Percentiles rank a stretch among this genome's conserved stretches.
Evolutionary conservation across 306 rosid species (phyloP).

Genomic region (Ochetophila trinervis): DNA sequence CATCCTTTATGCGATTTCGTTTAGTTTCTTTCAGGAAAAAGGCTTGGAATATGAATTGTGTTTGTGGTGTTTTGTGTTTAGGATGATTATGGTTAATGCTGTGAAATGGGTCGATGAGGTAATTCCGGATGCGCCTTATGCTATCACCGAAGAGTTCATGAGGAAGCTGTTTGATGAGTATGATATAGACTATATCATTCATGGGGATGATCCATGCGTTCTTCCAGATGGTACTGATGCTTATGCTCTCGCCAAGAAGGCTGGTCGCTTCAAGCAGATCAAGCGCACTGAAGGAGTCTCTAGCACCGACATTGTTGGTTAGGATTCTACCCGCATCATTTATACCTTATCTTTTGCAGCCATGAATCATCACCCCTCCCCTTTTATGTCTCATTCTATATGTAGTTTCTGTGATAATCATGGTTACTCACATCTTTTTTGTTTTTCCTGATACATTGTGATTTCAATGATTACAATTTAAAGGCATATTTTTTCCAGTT

Average conservation of each 20-base stretch:
- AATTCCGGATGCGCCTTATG: slow-evolving; percentile 59
- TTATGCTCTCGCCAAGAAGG: slow-evolving; percentile 66
- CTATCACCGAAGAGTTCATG: slow-evolving; percentile 62
- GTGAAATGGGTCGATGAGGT: slow-evolving; percentile 67
- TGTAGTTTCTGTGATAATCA: neutral
- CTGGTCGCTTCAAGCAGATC: slow-evolving; percentile 63
- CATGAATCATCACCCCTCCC: neutral
- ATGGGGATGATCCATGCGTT: slow-evolving; percentile 62
- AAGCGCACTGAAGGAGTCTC: slow-evolving; percentile 66
- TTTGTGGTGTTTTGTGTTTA: neutral
- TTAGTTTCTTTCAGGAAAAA: neutral
- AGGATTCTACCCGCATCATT: slow-evolving; percentile 12
- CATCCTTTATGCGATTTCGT: no score
- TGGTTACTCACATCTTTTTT: neutral
- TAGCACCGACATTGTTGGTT: slow-evolving; percentile 66
- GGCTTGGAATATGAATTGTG: neutral
- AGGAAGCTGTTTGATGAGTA: slow-evolving; percentile 56
- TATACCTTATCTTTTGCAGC: neutral
- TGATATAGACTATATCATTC: slow-evolving; percentile 52
- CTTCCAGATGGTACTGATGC: slow-evolving; percentile 65
- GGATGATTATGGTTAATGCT: slow-evolving; percentile 60
- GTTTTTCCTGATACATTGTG: neutral
- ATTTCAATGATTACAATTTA: neutral
- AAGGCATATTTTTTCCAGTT: neutral
- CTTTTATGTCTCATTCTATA: neutral